phyloP scores from a whole-genome alignment of 2,329 filamentous ascomycete species.

The Xylaria sp. region DNA sequence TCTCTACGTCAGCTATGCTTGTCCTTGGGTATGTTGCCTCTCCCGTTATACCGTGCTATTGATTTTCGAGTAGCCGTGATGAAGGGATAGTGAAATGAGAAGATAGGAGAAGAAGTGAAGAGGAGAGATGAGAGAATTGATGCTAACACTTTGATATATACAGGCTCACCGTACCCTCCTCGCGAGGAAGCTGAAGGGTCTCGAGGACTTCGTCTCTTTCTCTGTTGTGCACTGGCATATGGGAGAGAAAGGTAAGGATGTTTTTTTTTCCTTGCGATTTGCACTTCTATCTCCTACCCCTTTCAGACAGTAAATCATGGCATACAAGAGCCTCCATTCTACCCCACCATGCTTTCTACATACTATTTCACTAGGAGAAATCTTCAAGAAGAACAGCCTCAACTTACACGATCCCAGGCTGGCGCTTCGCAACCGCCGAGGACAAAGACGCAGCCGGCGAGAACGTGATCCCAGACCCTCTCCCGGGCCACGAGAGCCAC shows the following conservation, averaged over 20 bases:
- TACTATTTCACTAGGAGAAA: too few species aligned
- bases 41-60: not conserved
- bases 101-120: not conserved
- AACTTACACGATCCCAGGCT: constrained; percentile 62
- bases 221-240: constrained; percentile 96
- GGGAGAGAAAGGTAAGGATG: constrained; percentile 61
- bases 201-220: constrained; percentile 82
- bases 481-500: constrained; percentile 76
- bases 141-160: not conserved
- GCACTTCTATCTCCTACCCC: not conserved
- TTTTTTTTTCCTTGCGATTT: not conserved
- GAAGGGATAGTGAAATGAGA: not conserved
- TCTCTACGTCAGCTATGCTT: constrained; percentile 93
- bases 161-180: constrained; percentile 86
- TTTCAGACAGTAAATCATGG: too few species aligned
- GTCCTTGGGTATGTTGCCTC: constrained; percentile 75
- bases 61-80: not conserved
- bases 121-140: not conserved
- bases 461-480: constrained; percentile 73
- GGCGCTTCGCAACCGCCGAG: constrained; percentile 80
- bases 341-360: too few species aligned
- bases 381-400: not conserved
- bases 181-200: constrained; percentile 87
- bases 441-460: constrained; percentile 66
- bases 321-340: not conserved